Percentiles rank a stretch among this genome's conserved stretches.
These are phyloP conservation scores for Lyophyllum decastes DNA, from an alignment of 768 basidiomycete species.

Conservation along the genomic window DNA sequence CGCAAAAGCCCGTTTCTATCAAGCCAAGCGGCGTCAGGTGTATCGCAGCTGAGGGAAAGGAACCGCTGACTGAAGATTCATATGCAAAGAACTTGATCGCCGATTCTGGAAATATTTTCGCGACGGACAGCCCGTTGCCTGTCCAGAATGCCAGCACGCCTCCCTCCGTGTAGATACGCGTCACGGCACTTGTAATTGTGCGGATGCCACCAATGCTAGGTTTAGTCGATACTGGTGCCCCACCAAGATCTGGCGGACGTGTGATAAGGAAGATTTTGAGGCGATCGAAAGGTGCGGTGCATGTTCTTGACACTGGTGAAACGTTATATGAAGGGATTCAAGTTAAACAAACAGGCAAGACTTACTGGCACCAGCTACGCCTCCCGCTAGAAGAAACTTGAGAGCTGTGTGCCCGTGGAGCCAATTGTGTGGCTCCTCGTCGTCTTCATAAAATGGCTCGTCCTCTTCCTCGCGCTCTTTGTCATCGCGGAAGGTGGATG, in stretches of 20 bases:
- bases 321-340: conserved; percentile 43
- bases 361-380: conserved; percentile 91
- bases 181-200: conserved; percentile 71
- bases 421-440: conserved; percentile 60
- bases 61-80: conserved; percentile 76
- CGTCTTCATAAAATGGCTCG: conserved; percentile 53
- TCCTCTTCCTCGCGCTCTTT: conserved; percentile 46
- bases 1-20: conserved; percentile 92
- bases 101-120: conserved; percentile 97
- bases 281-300: conserved; percentile 97
- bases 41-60: conserved; percentile 6
- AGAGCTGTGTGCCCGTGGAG: conserved; percentile 74
- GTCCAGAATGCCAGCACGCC: conserved; percentile 95
- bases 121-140: conserved; percentile 92
- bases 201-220: conserved; percentile 54
- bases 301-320: conserved; percentile 83
- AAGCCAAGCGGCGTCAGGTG: conserved; percentile 5
- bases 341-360: conserved; percentile 8
- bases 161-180: conserved; percentile 85
- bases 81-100: conserved; percentile 98
- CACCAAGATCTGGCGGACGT: conserved; percentile 72
- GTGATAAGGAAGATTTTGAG: conserved; percentile 97
- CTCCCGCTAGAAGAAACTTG: conserved; percentile 92
- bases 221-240: conserved; percentile 43
- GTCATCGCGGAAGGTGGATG: conserved; percentile 22